Evolutionary conservation across 1,139 yeast genomes (phyloP).

Genomic region (Magnusiomyces clavatus): DNA sequence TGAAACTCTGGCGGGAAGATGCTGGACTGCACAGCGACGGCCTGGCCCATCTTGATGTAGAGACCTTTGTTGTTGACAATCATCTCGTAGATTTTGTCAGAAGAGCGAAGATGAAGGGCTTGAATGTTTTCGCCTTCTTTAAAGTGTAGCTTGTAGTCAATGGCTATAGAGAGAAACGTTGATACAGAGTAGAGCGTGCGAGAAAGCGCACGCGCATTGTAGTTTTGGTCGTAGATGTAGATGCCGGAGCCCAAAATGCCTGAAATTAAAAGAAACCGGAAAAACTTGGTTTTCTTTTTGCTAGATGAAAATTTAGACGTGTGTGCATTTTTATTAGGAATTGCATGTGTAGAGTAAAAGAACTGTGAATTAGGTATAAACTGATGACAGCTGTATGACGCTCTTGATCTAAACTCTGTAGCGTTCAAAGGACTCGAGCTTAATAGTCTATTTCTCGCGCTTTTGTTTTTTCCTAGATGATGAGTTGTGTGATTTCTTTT

Average conservation of each 20-base stretch:
- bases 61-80: slow-evolving; percentile 57
- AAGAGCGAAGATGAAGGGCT: slow-evolving; percentile 52
- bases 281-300: not conserved
- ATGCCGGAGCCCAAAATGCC: slow-evolving; percentile 1
- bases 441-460: too few relatives aligned
- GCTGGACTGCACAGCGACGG: slow-evolving; percentile 62
- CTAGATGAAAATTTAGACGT: too few relatives aligned
- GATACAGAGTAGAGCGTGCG: slow-evolving; percentile 49
- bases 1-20: slow-evolving; percentile 60
- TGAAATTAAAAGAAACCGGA: not conserved
- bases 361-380: too few relatives aligned
- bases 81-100: slow-evolving; percentile 48
- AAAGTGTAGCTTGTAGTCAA: slow-evolving; percentile 49
- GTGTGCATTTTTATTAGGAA: too few relatives aligned
- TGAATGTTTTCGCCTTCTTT: slow-evolving; percentile 39
- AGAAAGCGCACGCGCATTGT: slow-evolving; percentile 42
- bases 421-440: too few relatives aligned
- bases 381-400: too few relatives aligned
- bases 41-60: slow-evolving; percentile 70
- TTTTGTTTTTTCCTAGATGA: too few relatives aligned
- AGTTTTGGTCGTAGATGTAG: slow-evolving; percentile 10
- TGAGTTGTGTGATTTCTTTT: too few relatives aligned
- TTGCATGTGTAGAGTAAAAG: too few relatives aligned
- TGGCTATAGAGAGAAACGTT: slow-evolving; percentile 45
- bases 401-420: too few relatives aligned